Base-by-base conservation (phyloP, 495 filamentous ascomycete genomes). In the Geoglossum glabrum region DNA sequence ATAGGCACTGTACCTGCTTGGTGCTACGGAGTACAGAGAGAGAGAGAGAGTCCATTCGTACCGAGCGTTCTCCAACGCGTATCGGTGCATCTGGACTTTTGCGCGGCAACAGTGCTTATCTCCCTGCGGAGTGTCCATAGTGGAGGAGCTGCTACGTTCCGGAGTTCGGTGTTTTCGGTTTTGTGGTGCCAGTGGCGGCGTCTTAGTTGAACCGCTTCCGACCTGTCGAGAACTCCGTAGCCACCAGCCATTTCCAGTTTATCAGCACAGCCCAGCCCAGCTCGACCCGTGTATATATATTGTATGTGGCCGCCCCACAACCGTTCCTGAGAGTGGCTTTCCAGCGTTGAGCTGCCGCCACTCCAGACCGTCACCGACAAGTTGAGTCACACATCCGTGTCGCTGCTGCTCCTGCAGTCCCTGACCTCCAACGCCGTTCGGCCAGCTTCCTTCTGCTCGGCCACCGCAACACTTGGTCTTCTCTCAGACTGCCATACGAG, bases 321-420 rank as follows among this genome's bases (percentile, higher is more conserved):
- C 10, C 11, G 4, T 13, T 27, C 17, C 17, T 5, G 3, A 2
- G 26, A 30, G 49, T 50, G 46, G 46, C 46, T 9, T n/a, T 15
- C 7, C 46, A 50, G 46, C 46, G 21, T 25, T 8, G 46, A 50
- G 46, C 46, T 50, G 46, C 17, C n/a, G 46, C 46, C 46, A 15
- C 46, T 50, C 46, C 46, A 25, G 13, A 28, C 11, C 7, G 36
- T 30, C 26, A 19, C n/a, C 40, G 25, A 30, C 49, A 30, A 52
- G 49, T 52, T 52, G 49, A 52, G 17, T 52, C 19, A 23, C 49
- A 0, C 21, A 27, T 4, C 49, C 5, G 23, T 30, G 11, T 30
- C 49, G 49, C 23, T 52, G 49, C 49, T 31, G 49, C 49, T 52
- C 15, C 49, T 52, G 49, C 49, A 52, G 49, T 52, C 49, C 17